Evolutionary conservation across 2,329 filamentous ascomycete species (phyloP), one percentile per base, ranked within the genome.

Genomic region (Xylariomycetidae sp.): DNA sequence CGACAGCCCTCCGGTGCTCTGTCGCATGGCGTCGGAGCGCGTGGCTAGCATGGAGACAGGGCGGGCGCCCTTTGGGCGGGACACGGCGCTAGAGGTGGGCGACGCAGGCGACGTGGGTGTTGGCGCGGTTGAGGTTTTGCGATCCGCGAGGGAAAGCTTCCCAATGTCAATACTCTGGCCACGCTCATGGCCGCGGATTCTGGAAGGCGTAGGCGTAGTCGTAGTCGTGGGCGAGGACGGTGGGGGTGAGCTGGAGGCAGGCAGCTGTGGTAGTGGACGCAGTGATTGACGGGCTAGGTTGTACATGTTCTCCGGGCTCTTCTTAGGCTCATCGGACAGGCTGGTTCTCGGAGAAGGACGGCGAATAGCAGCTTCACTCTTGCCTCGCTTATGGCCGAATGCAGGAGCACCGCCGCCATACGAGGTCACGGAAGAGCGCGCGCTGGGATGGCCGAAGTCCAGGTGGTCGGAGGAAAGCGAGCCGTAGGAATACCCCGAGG

Each of bases 221-320:
- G n/a, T n/a, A 10, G 52, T 37, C 12, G 48, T 50, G 6, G 61
- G 58, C 4, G 32, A 19, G 19, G 50, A 51, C 6, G 62, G 57
- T 15, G 52, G 52, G 12, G 63, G 57, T 6, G 64, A 48, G 14
- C 53, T 47, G 12, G 45, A 41, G 28, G 67, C 73, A 3, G 83
- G 81, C 1, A 74, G 67, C 53, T 85, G 82, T 4, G 81, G 76
- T 6, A 88, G 68, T 16, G 84, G 84, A 30, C 86, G 78, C 39
- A 94, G 66, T 15, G 85, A 88, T 52, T 85, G 82, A 33, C 87
- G 81, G 39, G 83, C 74, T 46, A 72, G 81, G 46, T 75, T 77
- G 53, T 87, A 89, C 42, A 81, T 68, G 47, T 75, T 78, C 20
- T 78, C 76, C n/a, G 76, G 68, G 40, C 60, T 57, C 37, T 58